Evolutionary conservation across 2,329 filamentous ascomycete genomes (phyloP).

Genomic region (Fusarium palustre): DNA sequence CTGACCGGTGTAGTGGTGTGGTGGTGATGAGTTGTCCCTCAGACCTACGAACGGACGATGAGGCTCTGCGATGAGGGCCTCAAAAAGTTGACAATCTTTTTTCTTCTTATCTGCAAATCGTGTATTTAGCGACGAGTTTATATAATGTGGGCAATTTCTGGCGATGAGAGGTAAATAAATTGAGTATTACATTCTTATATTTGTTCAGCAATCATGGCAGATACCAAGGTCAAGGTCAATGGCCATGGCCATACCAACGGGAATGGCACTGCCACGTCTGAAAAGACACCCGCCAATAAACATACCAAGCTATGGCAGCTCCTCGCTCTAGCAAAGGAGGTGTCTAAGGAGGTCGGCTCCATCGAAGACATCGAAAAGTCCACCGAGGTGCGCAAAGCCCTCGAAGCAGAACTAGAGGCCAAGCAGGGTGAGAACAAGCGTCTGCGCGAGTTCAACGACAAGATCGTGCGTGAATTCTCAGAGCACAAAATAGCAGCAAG

Average conservation of each 20-base stretch:
- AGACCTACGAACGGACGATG: constrained; percentile 34
- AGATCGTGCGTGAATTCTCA: constrained; percentile 39
- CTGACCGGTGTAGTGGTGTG: constrained; percentile 37
- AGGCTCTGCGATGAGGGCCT: constrained; percentile 43
- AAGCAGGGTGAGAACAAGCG: constrained; percentile 42
- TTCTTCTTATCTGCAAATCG: not conserved
- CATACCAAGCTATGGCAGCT: constrained; percentile 47
- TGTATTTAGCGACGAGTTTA: constrained; percentile 35
- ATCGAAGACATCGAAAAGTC: constrained; percentile 45
- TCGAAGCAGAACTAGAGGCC: constrained; percentile 44
- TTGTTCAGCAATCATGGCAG: constrained; percentile 42
- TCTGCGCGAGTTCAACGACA: constrained; percentile 46
- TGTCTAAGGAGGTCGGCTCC: constrained; percentile 45
- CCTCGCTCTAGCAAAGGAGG: constrained; percentile 45
- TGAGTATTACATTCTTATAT: constrained; percentile 20
- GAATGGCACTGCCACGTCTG: constrained; percentile 37
- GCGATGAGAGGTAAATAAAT: constrained; percentile 21
- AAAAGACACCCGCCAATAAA: constrained; percentile 31
- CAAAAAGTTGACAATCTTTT: constrained; percentile 20
- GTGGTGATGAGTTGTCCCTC: constrained; percentile 47
- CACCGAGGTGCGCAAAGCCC: constrained; percentile 37
- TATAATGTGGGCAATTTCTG: constrained; percentile 38
- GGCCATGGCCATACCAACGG: constrained; percentile 26
- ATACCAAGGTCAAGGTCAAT: constrained; percentile 47
- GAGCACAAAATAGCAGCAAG: constrained; percentile 41